Evolutionary conservation across 73 alveolate species (phyloP).

Genomic region (Stentor roeselii): DNA sequence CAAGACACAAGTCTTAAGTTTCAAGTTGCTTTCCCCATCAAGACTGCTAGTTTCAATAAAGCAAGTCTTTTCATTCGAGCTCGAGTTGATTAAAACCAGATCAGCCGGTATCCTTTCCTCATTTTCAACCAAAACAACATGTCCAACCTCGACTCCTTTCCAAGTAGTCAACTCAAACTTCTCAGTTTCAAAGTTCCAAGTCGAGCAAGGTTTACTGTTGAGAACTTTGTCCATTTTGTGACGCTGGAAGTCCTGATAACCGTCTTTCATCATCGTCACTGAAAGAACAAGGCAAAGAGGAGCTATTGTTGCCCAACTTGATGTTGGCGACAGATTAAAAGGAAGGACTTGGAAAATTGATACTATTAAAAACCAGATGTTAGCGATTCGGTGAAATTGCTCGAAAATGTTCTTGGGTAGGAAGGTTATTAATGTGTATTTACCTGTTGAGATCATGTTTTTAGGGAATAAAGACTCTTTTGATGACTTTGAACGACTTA

Average conservation of each 20-base stretch:
- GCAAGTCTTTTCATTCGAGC: conserved; percentile 1
- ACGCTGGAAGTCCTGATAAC: conserved; percentile 17
- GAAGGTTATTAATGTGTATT: conserved; percentile 1
- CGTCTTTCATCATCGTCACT: not conserved
- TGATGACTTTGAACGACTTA: not conserved
- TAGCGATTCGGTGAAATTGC: conserved; percentile 23
- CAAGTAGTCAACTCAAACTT: not conserved
- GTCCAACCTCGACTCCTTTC: conserved; percentile 1
- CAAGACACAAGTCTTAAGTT: conserved; percentile 55
- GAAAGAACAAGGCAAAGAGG: conserved; percentile 21
- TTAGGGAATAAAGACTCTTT: not conserved
- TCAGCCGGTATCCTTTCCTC: conserved; percentile 13
- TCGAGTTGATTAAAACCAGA: not conserved
- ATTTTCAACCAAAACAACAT: not conserved
- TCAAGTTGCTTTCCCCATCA: conserved; percentile 25
- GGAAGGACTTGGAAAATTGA: conserved; percentile 26
- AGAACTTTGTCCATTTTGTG: not conserved
- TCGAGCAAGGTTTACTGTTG: not conserved
- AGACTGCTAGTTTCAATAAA: conserved; percentile 21
- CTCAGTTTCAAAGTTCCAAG: not conserved
- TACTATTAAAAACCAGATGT: conserved; percentile 16
- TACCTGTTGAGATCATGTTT: conserved; percentile 15
- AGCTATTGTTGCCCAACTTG: conserved; percentile 21
- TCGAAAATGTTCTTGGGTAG: conserved; percentile 26
- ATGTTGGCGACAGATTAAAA: conserved; percentile 7